Percentiles rank a stretch among this genome's conserved stretches.
phyloP scores from a whole-genome alignment of 179 eudicot species.

The Spinacia oleracea region DNA sequence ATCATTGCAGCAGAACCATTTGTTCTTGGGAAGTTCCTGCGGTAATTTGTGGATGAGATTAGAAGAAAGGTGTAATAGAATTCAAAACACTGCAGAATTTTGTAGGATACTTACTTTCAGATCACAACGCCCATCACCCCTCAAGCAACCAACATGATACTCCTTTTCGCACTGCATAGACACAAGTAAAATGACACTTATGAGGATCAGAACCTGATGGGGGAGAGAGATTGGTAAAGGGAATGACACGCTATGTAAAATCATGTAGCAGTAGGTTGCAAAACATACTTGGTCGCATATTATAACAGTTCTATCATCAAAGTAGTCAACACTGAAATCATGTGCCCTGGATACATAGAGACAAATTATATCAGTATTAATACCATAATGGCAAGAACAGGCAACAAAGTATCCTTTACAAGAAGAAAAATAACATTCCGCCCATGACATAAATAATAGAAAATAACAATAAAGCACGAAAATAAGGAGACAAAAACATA shows the following conservation, averaged over 20 bases:
- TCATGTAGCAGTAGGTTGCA: slow-evolving; percentile 1
- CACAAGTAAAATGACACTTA: slow-evolving; percentile 13
- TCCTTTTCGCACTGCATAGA: slow-evolving; percentile 83
- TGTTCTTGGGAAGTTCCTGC: slow-evolving; percentile 81
- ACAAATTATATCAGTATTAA: slow-evolving; percentile 15
- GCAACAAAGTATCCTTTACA: neutral
- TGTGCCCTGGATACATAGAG: slow-evolving; percentile 46
- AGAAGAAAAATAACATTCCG: neutral
- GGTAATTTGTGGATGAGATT: slow-evolving; percentile 3
- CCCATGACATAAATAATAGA: neutral
- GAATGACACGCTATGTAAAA: neutral
- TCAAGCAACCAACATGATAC: slow-evolving; percentile 93
- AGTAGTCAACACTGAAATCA: slow-evolving; percentile 75
- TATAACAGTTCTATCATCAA: slow-evolving; percentile 90
- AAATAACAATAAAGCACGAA: neutral
- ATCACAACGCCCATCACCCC: slow-evolving; percentile 69
- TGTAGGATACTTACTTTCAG: slow-evolving; percentile 53
- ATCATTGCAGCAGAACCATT: slow-evolving; percentile 88
- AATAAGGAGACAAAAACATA: neutral
- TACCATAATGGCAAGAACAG: neutral
- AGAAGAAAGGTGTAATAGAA: slow-evolving; percentile 1
- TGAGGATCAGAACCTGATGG: slow-evolving; percentile 6
- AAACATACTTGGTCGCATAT: slow-evolving; percentile 85
- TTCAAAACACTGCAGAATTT: neutral
- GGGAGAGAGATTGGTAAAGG: neutral